Conservation (phyloP, 768 basidiomycete species). For the Rhodosporidiobolus odoratus region DNA sequence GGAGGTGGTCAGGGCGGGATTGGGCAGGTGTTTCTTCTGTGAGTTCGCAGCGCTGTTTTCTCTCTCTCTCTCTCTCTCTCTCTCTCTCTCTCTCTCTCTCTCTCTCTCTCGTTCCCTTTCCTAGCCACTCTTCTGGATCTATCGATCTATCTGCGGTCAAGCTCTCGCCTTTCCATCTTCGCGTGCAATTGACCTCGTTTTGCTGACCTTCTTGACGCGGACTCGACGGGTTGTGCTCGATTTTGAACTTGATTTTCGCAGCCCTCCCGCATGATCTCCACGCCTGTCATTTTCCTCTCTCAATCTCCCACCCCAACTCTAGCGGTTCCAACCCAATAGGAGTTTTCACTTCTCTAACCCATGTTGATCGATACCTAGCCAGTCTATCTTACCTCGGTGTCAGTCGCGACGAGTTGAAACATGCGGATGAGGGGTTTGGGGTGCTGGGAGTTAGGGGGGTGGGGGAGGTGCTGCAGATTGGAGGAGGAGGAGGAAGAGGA, state of each 20-base stretch:
- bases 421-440: conserved; percentile 40
- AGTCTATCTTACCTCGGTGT: neutral
- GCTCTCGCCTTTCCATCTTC: no score
- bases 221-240: no score
- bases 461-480: conserved; percentile 11
- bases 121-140: no score
- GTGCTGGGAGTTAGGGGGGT: conserved; percentile 21
- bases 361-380: conserved; percentile 30
- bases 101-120: no score
- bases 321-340: no score
- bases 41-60: conserved; percentile 14
- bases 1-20: conserved; percentile 20
- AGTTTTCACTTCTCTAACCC: conserved; percentile 26
- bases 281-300: conserved; percentile 41
- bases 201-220: no score
- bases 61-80: neutral
- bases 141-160: no score
- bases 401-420: conserved; percentile 23
- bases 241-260: neutral
- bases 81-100: neutral
- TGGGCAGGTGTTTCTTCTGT: conserved; percentile 43
- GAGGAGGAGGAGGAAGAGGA: conserved; percentile 33
- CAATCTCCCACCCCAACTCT: no score
- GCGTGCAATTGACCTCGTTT: no score
- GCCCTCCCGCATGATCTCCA: conserved; percentile 37